Conservation (phyloP, 1,284 basidiomycete species). For the Agroathelia rolfsii region DNA sequence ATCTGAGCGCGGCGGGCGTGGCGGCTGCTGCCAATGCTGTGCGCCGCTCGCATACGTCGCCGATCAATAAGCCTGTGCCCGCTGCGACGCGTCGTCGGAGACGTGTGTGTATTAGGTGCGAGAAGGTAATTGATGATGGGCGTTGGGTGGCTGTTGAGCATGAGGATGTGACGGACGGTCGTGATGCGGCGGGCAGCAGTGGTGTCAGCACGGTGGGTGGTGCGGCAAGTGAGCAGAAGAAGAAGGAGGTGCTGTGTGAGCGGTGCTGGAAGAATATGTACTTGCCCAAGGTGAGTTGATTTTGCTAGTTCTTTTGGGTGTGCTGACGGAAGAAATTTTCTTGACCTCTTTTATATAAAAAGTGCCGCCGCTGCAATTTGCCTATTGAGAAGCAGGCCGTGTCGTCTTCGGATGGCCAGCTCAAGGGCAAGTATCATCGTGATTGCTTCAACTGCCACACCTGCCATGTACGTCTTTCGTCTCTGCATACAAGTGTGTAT, state of each 20-base stretch:
- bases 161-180: too few relatives aligned
- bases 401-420: slow-evolving; percentile 82
- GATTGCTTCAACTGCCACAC: slow-evolving; percentile 80
- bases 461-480: slow-evolving; percentile 64
- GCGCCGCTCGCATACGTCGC: too few relatives aligned
- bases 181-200: too few relatives aligned
- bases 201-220: too few relatives aligned
- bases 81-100: slow-evolving; percentile 8
- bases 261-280: slow-evolving; percentile 91
- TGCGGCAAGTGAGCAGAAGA: too few relatives aligned
- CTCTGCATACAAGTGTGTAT: too few relatives aligned
- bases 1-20: too few relatives aligned
- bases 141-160: slow-evolving; percentile 73
- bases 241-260: slow-evolving; percentile 81
- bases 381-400: slow-evolving; percentile 86
- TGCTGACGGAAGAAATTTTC: slow-evolving; percentile 6
- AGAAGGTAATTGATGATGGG: slow-evolving; percentile 61
- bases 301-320: too few relatives aligned
- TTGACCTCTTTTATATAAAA: slow-evolving; percentile 9
- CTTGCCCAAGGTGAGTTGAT: slow-evolving; percentile 62
- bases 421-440: slow-evolving; percentile 87
- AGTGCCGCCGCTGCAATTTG: slow-evolving; percentile 78
- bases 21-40: too few relatives aligned
- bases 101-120: slow-evolving; percentile 60
- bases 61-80: too few relatives aligned